Evolutionary conservation across 345 rosid genomes (phyloP).

Genomic region (Brassica rapa): DNA sequence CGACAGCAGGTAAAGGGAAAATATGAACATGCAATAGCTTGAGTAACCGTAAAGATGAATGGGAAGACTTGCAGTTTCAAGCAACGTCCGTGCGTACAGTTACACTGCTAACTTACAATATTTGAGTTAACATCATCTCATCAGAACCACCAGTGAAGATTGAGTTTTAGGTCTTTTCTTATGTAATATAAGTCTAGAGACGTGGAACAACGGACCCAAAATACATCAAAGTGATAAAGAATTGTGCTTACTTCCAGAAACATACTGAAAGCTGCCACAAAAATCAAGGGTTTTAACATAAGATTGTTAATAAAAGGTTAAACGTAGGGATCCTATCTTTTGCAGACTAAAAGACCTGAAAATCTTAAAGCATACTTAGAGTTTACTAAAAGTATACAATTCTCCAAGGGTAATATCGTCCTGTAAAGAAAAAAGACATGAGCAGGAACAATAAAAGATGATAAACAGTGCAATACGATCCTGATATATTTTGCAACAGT

Average conservation of each 20-base stretch:
- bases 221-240: no score
- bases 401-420: background rate
- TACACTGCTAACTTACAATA: conserved; percentile 73
- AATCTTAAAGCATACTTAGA: background rate
- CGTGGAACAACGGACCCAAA: background rate
- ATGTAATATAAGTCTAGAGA: background rate
- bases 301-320: background rate
- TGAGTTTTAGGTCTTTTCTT: background rate
- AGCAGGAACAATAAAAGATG: no score
- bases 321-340: background rate
- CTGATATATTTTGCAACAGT: no score
- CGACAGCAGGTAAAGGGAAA: background rate
- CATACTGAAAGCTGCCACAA: background rate
- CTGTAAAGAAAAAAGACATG: no score
- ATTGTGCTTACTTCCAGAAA: background rate
- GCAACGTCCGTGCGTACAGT: conserved; percentile 95
- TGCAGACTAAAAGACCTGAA: background rate
- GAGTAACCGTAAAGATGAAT: background rate
- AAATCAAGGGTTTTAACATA: background rate
- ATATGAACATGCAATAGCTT: conserved; percentile 15
- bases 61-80: conserved; percentile 76
- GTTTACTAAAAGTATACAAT: background rate
- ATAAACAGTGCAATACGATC: no score
- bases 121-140: conserved; percentile 54
- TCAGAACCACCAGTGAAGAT: conserved; percentile 59